Evolutionary conservation across 441 rosid species (phyloP).

Genomic region (Biscutella laevigata): DNA sequence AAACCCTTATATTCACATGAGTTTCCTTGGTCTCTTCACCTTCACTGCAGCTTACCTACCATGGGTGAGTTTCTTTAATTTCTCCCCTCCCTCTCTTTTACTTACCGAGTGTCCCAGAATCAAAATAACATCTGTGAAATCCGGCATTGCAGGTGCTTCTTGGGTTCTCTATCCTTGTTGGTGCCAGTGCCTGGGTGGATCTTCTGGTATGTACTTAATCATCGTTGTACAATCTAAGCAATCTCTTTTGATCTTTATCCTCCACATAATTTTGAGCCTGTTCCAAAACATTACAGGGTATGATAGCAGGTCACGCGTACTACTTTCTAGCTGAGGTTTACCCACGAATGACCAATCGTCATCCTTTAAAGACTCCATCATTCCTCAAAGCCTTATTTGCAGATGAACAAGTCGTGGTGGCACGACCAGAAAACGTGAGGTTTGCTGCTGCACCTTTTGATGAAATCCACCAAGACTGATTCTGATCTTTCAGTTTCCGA

Average conservation of each 20-base stretch:
- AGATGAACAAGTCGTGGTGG: constrained; percentile 74
- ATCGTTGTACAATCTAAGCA: background rate
- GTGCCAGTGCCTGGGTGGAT: constrained; percentile 98
- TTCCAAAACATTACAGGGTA: constrained; percentile 54
- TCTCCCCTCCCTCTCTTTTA: background rate
- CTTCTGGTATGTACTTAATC: constrained; percentile 51
- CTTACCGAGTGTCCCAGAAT: too few species aligned
- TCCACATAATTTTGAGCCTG: background rate
- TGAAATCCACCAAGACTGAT: constrained; percentile 57
- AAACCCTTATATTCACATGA: constrained; percentile 97
- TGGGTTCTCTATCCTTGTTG: constrained; percentile 95
- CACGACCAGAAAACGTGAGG: constrained; percentile 68
- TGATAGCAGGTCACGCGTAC: constrained; percentile 97
- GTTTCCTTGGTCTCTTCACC: constrained; percentile 93
- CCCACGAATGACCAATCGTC: constrained; percentile 86
- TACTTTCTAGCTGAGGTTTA: constrained; percentile 95
- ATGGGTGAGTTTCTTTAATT: constrained; percentile 70
- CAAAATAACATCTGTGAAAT: background rate
- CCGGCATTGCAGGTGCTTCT: constrained; percentile 60
- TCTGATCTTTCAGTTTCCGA: background rate
- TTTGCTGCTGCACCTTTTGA: constrained; percentile 71
- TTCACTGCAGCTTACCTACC: constrained; percentile 97
- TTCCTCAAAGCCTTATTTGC: constrained; percentile 78
- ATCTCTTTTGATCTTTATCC: background rate
- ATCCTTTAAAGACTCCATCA: constrained; percentile 77